Base-by-base conservation (phyloP, 164 flowering plant genomes). In the Vitis rotundifolia region DNA sequence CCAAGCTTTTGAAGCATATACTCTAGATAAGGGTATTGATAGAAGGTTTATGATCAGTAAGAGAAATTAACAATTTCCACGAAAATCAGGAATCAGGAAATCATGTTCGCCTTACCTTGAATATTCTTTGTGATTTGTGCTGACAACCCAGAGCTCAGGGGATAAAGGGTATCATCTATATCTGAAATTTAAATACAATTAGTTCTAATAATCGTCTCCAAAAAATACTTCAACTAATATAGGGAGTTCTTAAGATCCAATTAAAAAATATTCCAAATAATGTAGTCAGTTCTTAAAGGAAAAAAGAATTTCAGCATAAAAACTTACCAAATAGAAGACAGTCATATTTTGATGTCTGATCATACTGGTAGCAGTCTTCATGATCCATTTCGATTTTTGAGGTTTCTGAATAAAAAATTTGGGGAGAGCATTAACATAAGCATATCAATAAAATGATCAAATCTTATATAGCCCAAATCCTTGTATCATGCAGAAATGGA, bases 141-240 rank as follows among this genome's bases (percentile, higher is more conserved):
- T 9, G 93, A 75, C 72, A 93, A 37, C 31, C 95, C 98, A 78
- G 89, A 87, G 70, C 84, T 85, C 29, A 73, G 51, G 47, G 98
- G 93, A 76, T 92, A 92, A 65, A 92, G 83, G 62, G 98, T 91
- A 72, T 90, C 97, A 75, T 90, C 97, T 16, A 93, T 59, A 79
- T 91, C 97, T 90, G 80, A 19, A 76, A 81, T 8, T 56, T 49
- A 13, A 59, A 48, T 68, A 37, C 44, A 37, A 5, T 37, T 37
- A 37, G 26, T 22, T 22, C 26, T 22, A 22, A 22, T 22, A 22
- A 22, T 22, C 26, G 26, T 22, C 26, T 22, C 26, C 26, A 22
- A 1, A 22, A 22, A 22, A 22, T 1, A 22, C 26, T 22, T 2
- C 26, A 22, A 22, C 26, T 22, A 22, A 22, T 22, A 22, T 22